These are phyloP conservation scores for Sutorius australiensis DNA, from an alignment of 768 basidiomycete genomes.

Conservation along the genomic window DNA sequence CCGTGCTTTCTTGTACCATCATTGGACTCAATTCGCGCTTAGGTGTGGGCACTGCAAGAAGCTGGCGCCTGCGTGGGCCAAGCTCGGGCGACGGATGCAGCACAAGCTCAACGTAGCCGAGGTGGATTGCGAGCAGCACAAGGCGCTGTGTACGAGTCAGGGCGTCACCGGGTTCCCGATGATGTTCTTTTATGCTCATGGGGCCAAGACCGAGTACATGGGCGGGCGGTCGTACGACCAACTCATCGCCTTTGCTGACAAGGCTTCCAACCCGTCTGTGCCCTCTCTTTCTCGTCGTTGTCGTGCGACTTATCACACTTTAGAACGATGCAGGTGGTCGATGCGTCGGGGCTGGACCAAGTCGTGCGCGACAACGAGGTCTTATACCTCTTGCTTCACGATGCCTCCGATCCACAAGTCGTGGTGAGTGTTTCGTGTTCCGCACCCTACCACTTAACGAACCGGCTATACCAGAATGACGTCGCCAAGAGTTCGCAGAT, in stretches of 20 bases:
- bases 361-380: constrained; percentile 14
- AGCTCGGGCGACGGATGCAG: constrained; percentile 69
- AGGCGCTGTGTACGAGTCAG: constrained; percentile 59
- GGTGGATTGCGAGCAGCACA: constrained; percentile 83
- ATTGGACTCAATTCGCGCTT: not conserved
- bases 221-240: constrained; percentile 69
- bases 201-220: constrained; percentile 69
- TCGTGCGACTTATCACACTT: not conserved
- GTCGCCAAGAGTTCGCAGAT: constrained; percentile 56
- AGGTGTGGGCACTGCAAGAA: constrained; percentile 97
- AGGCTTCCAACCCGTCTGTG: constrained; percentile 67
- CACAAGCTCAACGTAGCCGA: constrained; percentile 74
- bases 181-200: constrained; percentile 60
- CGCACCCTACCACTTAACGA: not conserved
- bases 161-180: constrained; percentile 82
- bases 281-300: constrained; percentile 5
- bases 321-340: constrained; percentile 23
- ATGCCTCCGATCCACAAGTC: constrained; percentile 28
- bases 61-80: constrained; percentile 76
- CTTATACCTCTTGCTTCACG: constrained; percentile 50
- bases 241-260: constrained; percentile 70
- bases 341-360: constrained; percentile 4
- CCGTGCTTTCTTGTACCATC: not conserved
- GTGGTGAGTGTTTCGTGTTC: constrained; percentile 29
- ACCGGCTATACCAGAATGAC: constrained; percentile 34